Conservation (phyloP, 371 early-diverging fungal genomes). For the Actinomucor elegans region DNA sequence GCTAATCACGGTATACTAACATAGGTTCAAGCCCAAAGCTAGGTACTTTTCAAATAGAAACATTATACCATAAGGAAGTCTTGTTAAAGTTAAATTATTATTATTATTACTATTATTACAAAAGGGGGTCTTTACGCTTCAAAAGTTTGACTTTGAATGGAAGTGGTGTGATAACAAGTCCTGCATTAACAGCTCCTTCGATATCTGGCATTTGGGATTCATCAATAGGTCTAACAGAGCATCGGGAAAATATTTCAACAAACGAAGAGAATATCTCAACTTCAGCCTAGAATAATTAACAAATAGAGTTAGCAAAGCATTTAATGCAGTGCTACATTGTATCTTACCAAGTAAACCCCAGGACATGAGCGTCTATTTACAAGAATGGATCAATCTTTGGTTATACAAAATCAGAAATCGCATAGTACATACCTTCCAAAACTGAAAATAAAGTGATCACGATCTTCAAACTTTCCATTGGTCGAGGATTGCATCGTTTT, state of each 20-base stretch:
- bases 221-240: not conserved
- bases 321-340: not conserved
- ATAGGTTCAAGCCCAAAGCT: no score
- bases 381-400: not conserved
- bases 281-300: not conserved
- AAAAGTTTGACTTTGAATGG: conserved; percentile 2
- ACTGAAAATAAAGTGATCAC: conserved; percentile 21
- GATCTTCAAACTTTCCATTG: conserved; percentile 6
- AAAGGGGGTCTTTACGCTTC: not conserved
- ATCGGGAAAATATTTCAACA: not conserved
- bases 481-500: conserved; percentile 13
- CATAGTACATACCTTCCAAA: conserved; percentile 10
- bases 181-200: not conserved
- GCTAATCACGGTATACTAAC: no score
- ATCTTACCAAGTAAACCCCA: not conserved
- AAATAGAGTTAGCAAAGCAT: not conserved
- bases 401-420: not conserved
- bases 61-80: no score
- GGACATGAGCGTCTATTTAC: not conserved
- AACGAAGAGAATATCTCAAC: conserved; percentile 5
- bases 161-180: not conserved
- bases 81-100: no score
- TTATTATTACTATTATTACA: no score
- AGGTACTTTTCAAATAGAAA: no score
- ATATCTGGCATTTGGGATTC: conserved; percentile 4